Evolutionary conservation across 2,329 filamentous ascomycete species (phyloP).

Genomic region (Aspergillus cejpii): DNA sequence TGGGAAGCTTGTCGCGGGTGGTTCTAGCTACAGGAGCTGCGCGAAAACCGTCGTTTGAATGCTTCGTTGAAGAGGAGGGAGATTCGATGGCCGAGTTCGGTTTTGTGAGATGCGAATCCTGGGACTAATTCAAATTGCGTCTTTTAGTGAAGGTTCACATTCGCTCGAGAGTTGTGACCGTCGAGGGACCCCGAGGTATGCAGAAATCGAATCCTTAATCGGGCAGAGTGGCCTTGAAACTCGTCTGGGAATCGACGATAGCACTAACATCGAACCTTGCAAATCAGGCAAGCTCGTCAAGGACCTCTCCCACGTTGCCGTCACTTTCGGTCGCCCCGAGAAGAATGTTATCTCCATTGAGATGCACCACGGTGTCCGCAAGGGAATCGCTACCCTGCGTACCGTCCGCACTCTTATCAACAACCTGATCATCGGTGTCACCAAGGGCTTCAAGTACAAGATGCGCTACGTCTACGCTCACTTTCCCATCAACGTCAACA

Average conservation of each 20-base stretch:
- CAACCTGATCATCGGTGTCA: conserved; percentile 97
- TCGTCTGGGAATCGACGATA: not conserved
- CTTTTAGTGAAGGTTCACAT: conserved; percentile 88
- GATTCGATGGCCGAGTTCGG: not conserved
- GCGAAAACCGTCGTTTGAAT: conserved; percentile 4
- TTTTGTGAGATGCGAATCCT: no score
- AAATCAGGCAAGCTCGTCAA: conserved; percentile 80
- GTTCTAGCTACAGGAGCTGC: not conserved
- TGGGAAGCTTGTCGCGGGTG: not conserved
- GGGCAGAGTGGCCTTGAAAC: not conserved
- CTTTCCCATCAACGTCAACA: conserved; percentile 99
- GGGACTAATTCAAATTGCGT: conserved; percentile 25
- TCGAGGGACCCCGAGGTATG: conserved; percentile 90
- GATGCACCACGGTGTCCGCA: conserved; percentile 96
- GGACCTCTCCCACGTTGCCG: conserved; percentile 92
- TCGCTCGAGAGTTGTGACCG: conserved; percentile 92
- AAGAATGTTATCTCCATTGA: conserved; percentile 89
- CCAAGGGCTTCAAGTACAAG: conserved; percentile 99
- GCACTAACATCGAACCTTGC: conserved; percentile 18
- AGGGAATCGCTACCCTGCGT: conserved; percentile 95
- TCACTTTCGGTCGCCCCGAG: conserved; percentile 86
- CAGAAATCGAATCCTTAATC: conserved; percentile 4
- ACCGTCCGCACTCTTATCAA: conserved; percentile 97
- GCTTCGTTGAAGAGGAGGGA: conserved; percentile 1
- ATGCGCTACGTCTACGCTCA: conserved; percentile 99